Conservation (phyloP, 2,329 filamentous ascomycete species). For the Madurella mycetomatis region DNA sequence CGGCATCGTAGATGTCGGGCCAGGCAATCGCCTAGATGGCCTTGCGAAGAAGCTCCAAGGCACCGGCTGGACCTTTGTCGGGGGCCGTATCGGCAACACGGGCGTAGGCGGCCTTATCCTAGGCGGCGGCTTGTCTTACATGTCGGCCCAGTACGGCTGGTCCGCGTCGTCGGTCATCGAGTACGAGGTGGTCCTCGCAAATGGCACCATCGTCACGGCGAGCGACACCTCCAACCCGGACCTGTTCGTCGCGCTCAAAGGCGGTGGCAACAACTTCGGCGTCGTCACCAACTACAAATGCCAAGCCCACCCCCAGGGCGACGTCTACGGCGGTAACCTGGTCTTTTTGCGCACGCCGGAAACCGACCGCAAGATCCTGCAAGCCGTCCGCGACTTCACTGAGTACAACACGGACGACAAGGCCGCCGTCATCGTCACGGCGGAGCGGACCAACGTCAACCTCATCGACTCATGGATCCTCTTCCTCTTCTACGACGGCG, state of each 20-base stretch:
- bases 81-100: slow-evolving; percentile 43
- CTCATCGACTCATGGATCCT: slow-evolving; percentile 53
- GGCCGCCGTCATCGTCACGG: slow-evolving; percentile 56
- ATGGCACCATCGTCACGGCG: slow-evolving; percentile 29
- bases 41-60: slow-evolving; percentile 38
- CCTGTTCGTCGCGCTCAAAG: slow-evolving; percentile 23
- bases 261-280: slow-evolving; percentile 26
- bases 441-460: slow-evolving; percentile 41
- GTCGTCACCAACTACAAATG: slow-evolving; percentile 35
- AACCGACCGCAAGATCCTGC: slow-evolving; percentile 31
- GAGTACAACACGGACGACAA: slow-evolving; percentile 55
- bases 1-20: slow-evolving; percentile 35
- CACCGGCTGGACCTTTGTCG: slow-evolving; percentile 40
- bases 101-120: slow-evolving; percentile 48
- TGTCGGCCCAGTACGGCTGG: slow-evolving; percentile 32
- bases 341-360: slow-evolving; percentile 34
- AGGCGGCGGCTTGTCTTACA: slow-evolving; percentile 38
- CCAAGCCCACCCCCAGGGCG: slow-evolving; percentile 37
- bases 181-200: slow-evolving; percentile 38
- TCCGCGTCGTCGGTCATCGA: slow-evolving; percentile 36
- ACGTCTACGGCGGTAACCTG: slow-evolving; percentile 42
- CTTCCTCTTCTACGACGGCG: slow-evolving; percentile 61
- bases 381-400: slow-evolving; percentile 46
- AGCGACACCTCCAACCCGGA: slow-evolving; percentile 15
- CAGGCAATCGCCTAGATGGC: slow-evolving; percentile 42